Evolutionary conservation across 495 filamentous ascomycete species (phyloP).

Genomic region (Neohortaea acidophila): DNA sequence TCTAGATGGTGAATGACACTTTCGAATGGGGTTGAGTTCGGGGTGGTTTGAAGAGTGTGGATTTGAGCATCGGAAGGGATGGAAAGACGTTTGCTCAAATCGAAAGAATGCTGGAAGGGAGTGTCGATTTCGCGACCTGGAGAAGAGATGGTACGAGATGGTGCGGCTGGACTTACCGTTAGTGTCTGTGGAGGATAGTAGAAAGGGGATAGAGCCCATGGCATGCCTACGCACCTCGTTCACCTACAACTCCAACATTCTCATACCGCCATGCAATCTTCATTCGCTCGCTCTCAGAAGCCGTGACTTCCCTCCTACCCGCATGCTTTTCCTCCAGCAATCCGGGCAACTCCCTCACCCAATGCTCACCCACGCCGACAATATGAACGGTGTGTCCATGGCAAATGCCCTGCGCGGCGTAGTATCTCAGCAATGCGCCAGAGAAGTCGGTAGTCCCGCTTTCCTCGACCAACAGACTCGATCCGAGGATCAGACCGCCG

Average conservation of each 20-base stretch:
- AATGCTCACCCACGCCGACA: constrained; percentile 60
- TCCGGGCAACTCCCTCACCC: constrained; percentile 72
- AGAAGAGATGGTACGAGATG: too few relatives aligned
- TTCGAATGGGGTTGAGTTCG: constrained; percentile 36
- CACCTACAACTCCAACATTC: constrained; percentile 50
- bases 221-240: constrained; percentile 34
- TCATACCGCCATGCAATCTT: constrained; percentile 99
- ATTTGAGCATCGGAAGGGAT: constrained; percentile 41
- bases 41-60: constrained; percentile 38
- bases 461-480: constrained; percentile 69
- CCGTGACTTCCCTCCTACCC: constrained; percentile 21
- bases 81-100: constrained; percentile 68
- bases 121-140: constrained; percentile 11
- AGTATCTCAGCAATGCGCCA: constrained; percentile 69
- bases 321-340: constrained; percentile 36
- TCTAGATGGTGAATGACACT: constrained; percentile 47
- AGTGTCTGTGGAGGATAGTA: constrained; percentile 1
- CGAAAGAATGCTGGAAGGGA: constrained; percentile 75
- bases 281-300: constrained; percentile 51
- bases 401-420: constrained; percentile 81
- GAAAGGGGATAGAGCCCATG: neutral
- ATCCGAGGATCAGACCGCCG: constrained; percentile 73
- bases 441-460: constrained; percentile 91
- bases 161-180: constrained; percentile 12
- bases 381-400: constrained; percentile 84